Conservation (phyloP, 2,329 filamentous ascomycete species). For the Chalara sp. region DNA sequence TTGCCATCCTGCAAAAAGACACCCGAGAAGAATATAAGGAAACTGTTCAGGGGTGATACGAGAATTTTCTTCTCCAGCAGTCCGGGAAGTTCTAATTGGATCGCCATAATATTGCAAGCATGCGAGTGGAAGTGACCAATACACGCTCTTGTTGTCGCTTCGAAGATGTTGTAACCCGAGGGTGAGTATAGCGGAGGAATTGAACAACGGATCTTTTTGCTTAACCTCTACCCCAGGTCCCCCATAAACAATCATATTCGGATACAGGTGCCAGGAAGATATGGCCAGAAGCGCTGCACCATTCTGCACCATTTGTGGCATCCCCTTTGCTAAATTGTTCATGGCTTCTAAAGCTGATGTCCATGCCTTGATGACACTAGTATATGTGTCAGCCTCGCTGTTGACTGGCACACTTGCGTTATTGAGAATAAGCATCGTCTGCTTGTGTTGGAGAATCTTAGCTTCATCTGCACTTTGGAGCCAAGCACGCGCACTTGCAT, state of each 20-base stretch:
- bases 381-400: slow-evolving; percentile 17
- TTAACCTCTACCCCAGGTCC: slow-evolving; percentile 1
- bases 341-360: neutral
- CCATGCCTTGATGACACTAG: slow-evolving; percentile 26
- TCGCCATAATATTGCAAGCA: slow-evolving; percentile 22
- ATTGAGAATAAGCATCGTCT: slow-evolving; percentile 24
- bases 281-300: slow-evolving; percentile 10
- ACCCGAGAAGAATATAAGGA: neutral
- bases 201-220: slow-evolving; percentile 14
- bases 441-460: slow-evolving; percentile 20
- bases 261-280: slow-evolving; percentile 16
- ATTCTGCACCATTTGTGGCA: neutral
- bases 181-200: slow-evolving; percentile 11
- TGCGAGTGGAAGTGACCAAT: slow-evolving; percentile 23
- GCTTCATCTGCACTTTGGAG: slow-evolving; percentile 26
- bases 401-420: slow-evolving; percentile 23
- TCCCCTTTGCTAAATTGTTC: neutral
- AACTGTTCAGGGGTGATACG: slow-evolving; percentile 10
- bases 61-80: neutral
- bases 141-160: slow-evolving; percentile 10
- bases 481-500: slow-evolving; percentile 33
- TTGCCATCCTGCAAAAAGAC: neutral
- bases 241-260: slow-evolving; percentile 6
- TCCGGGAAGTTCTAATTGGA: slow-evolving; percentile 8
- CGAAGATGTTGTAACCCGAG: slow-evolving; percentile 13